A percentile compares a stretch with the other conserved stretches of the same genome.
These are phyloP conservation scores for Mycosphaerelloides madeirae DNA, from an alignment of 2,329 filamentous ascomycete genomes.

Conservation along the genomic window DNA sequence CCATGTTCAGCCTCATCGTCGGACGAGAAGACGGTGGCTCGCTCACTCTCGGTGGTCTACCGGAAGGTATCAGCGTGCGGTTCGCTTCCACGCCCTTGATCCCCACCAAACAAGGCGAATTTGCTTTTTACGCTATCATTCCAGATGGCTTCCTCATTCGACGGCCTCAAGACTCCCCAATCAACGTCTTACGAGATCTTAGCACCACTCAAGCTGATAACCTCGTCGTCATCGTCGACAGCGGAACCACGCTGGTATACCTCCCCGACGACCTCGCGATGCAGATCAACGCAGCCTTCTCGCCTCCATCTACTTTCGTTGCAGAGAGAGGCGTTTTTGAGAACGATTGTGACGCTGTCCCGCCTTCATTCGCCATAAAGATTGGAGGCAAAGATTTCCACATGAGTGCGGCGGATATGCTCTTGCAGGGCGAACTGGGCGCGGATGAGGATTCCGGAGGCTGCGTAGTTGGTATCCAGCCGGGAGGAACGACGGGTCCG, in stretches of 20 bases:
- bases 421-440: neutral
- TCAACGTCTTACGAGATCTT: no score
- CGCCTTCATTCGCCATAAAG: slow-evolving; percentile 37
- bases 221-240: slow-evolving; percentile 37
- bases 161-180: neutral
- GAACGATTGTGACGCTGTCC: slow-evolving; percentile 39
- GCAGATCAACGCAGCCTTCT: slow-evolving; percentile 39
- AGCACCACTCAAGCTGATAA: slow-evolving; percentile 1
- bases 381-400: slow-evolving; percentile 33
- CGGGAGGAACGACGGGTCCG: slow-evolving; percentile 22
- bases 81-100: slow-evolving; percentile 5
- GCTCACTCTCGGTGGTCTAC: slow-evolving; percentile 46
- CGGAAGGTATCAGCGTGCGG: slow-evolving; percentile 33
- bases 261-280: slow-evolving; percentile 34
- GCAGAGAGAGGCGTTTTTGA: slow-evolving; percentile 28
- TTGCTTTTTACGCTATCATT: slow-evolving; percentile 35
- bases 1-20: slow-evolving; percentile 45
- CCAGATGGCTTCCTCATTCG: slow-evolving; percentile 28
- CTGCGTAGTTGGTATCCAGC: slow-evolving; percentile 31
- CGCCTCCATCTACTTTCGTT: slow-evolving; percentile 36
- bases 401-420: slow-evolving; percentile 12
- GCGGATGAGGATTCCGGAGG: neutral
- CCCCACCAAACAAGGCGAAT: slow-evolving; percentile 20
- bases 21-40: slow-evolving; percentile 38
- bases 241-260: slow-evolving; percentile 39